Evolutionary conservation across 2,329 filamentous ascomycete species (phyloP).

Genomic region (Fusarium irregulare): DNA sequence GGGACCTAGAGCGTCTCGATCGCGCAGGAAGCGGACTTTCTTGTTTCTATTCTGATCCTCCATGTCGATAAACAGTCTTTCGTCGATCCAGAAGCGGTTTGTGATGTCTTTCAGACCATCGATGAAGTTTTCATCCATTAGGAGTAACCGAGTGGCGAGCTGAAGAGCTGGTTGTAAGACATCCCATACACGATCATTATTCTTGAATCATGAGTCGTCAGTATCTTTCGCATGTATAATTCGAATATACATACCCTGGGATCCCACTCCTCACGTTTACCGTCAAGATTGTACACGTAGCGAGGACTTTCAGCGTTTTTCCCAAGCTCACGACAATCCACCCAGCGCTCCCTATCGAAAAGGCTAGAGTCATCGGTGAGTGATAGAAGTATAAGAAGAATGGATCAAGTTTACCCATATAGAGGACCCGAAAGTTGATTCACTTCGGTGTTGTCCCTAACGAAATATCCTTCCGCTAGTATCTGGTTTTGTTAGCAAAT

Average conservation of each 20-base stretch:
- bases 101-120: slow-evolving; percentile 38
- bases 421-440: slow-evolving; percentile 38
- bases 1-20: slow-evolving; percentile 1
- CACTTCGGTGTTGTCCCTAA: slow-evolving; percentile 20
- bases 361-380: slow-evolving; percentile 20
- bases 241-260: slow-evolving; percentile 32
- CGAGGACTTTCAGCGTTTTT: neutral
- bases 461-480: slow-evolving; percentile 39
- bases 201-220: slow-evolving; percentile 8
- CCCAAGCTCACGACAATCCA: neutral
- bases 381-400: neutral
- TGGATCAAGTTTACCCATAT: slow-evolving; percentile 33
- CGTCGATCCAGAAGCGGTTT: slow-evolving; percentile 39
- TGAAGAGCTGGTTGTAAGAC: slow-evolving; percentile 47
- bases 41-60: neutral
- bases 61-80: slow-evolving; percentile 5
- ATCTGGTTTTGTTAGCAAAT: slow-evolving; percentile 35
- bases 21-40: slow-evolving; percentile 20
- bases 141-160: slow-evolving; percentile 43
- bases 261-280: slow-evolving; percentile 42
- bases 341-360: slow-evolving; percentile 28
- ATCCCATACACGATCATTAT: slow-evolving; percentile 46
- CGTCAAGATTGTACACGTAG: slow-evolving; percentile 38
- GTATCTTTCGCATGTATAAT: neutral
- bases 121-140: slow-evolving; percentile 36